Percentiles rank a stretch among this genome's conserved stretches.
Conservation (phyloP, 305 asterid species). For the Solanum hybrid region DNA sequence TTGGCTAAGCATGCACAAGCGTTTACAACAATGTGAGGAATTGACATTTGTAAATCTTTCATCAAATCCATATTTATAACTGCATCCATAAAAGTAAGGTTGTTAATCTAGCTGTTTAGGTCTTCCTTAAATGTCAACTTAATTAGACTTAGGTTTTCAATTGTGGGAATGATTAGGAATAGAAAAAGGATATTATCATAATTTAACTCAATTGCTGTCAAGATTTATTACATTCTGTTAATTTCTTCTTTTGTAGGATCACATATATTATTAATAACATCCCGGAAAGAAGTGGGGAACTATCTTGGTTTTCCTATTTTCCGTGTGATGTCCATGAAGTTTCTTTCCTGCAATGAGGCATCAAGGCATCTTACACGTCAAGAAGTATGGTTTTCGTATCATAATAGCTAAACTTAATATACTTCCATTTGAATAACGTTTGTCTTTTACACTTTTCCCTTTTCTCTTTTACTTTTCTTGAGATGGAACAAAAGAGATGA, state of each 20-base stretch:
- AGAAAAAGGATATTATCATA: background rate
- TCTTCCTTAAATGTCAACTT: background rate
- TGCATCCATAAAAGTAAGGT: background rate
- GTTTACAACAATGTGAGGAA: background rate
- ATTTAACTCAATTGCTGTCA: background rate
- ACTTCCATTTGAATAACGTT: background rate
- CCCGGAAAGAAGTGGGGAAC: constrained; percentile 60
- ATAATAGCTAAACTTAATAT: background rate
- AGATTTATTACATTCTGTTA: background rate
- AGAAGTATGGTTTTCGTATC: constrained; percentile 38
- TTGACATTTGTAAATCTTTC: background rate
- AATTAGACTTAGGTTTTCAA: background rate
- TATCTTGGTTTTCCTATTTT: constrained; percentile 77
- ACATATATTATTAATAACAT: constrained; percentile 47
- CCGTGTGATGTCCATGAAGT: constrained; percentile 68
- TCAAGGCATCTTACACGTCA: constrained; percentile 49
- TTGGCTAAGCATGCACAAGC: background rate
- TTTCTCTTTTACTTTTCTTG: background rate
- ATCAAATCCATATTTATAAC: background rate
- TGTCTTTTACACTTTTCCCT: background rate
- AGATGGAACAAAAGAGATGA: background rate
- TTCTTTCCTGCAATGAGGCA: constrained; percentile 72
- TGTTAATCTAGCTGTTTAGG: background rate
- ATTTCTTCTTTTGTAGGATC: constrained; percentile 37
- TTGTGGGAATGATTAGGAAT: background rate